Conservation (phyloP, 1,284 basidiomycete species). For the Ganoderma leucocontextum region DNA sequence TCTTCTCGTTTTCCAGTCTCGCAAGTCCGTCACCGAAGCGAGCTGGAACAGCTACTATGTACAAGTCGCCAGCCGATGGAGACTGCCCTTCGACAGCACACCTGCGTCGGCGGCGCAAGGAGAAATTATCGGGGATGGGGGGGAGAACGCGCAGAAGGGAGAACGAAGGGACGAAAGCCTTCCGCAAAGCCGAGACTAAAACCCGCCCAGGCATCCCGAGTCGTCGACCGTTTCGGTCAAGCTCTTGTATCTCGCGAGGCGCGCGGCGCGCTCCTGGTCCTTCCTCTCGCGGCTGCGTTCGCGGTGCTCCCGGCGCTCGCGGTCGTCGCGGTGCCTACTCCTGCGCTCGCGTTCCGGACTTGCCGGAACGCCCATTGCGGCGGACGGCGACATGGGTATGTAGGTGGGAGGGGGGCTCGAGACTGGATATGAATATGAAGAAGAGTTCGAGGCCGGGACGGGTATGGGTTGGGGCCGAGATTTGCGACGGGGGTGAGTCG, state of each 20-base stretch:
- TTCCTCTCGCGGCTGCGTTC: slow-evolving; percentile 37
- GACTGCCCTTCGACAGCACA: background rate
- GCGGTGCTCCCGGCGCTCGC: slow-evolving; percentile 27
- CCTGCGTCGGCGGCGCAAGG: background rate
- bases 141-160: background rate
- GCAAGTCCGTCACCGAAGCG: background rate
- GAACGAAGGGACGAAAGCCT: background rate
- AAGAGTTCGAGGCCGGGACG: slow-evolving; percentile 22
- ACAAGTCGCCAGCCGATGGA: slow-evolving; percentile 4
- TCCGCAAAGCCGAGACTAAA: slow-evolving; percentile 34
- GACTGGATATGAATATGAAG: slow-evolving; percentile 6
- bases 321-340: slow-evolving; percentile 27
- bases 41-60: background rate
- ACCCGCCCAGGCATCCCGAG: slow-evolving; percentile 47
- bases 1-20: slow-evolving; percentile 2
- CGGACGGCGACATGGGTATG: slow-evolving; percentile 14
- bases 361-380: slow-evolving; percentile 26
- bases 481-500: slow-evolving; percentile 29
- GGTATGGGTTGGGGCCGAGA: slow-evolving; percentile 29
- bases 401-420: slow-evolving; percentile 13
- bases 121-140: background rate
- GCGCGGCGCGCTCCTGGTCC: slow-evolving; percentile 30
- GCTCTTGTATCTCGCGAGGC: slow-evolving; percentile 37
- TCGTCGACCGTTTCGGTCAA: slow-evolving; percentile 39
- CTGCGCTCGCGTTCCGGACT: slow-evolving; percentile 34